Conservation (phyloP, 352 stramenopile genomes). For the Phytophthora pisi region DNA sequence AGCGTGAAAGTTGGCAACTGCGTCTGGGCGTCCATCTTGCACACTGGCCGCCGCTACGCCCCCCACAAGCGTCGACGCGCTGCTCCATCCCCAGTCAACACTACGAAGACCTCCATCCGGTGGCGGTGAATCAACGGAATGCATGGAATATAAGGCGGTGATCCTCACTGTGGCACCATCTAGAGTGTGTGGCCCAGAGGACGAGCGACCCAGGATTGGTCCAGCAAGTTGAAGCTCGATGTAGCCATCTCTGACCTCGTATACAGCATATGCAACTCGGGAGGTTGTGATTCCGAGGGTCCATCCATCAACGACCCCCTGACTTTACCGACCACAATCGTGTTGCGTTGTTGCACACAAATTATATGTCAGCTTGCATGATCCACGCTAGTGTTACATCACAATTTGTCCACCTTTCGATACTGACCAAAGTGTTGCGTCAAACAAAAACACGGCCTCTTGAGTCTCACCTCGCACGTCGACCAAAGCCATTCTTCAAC, state of each 20-base stretch:
- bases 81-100: too few relatives aligned
- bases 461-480: neutral
- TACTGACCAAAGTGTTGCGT: conserved; percentile 8
- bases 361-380: too few relatives aligned
- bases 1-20: conserved; percentile 33
- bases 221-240: conserved; percentile 20
- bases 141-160: too few relatives aligned
- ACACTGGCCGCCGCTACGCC: conserved; percentile 15
- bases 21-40: conserved; percentile 26
- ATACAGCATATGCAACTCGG: neutral
- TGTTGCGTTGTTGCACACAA: too few relatives aligned
- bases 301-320: neutral
- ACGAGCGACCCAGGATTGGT: conserved; percentile 10
- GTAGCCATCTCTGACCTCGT: conserved; percentile 2
- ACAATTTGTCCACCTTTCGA: too few relatives aligned
- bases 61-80: neutral
- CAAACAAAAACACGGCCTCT: conserved; percentile 26
- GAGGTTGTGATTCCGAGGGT: conserved; percentile 28
- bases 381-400: too few relatives aligned
- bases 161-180: too few relatives aligned
- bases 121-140: too few relatives aligned
- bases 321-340: too few relatives aligned
- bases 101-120: neutral
- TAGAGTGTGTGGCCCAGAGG: too few relatives aligned
- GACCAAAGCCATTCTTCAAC: conserved; percentile 27